Base-by-base conservation (phyloP, 768 basidiomycete species). In the Hydnomerulius pinastri region DNA sequence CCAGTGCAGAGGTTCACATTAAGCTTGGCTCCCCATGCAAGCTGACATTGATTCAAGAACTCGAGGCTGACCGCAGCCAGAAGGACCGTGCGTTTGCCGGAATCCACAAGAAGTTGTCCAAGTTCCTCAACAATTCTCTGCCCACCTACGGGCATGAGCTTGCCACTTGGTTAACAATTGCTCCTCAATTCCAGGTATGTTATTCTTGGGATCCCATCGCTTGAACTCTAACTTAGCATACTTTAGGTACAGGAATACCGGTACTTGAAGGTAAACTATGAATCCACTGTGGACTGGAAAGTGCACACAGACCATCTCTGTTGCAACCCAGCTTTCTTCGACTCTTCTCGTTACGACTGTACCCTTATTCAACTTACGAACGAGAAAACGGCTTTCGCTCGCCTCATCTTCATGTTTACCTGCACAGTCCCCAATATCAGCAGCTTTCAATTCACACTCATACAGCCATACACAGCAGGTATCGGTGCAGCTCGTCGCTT, bases 271-370 rank as follows among this genome's bases (percentile, higher is more conserved):
- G 58, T 67, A 18, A 45, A 59, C 29, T 72, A 66, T 46, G 50
- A 58, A n/a, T 69, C 64, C 5, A 46, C 33, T 2, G 46, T 64
- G 9, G 57, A 65, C 55, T 72, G 69, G 68, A 43, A 49, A 8
- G 32, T 51, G 12, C 53, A 50, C 2, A 57, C 56, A 0, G 59
- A 73, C 43, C 57, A 63, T 35, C 51, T 73, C 2, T 46, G 56
- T 6, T 66, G 61, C 43, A 69, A 62, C 44, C 67, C 64, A 17
- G 39, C 43, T 0, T 73, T 72, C 53, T 58, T 67, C 38, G 44
- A 58, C 12, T 33, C 32, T 1, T 59, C 63, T 12, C 56, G 58
- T 0, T 69, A 62, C 30, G 62, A 70, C 46, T 64, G 30, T 41
- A 60, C 32, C 3, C 39, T 51, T 4, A 35, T 53, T n/a, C 44